These are phyloP conservation scores for Triticum turgidum DNA, from an alignment of 176 grass and related monocot genomes.

Conservation along the genomic window DNA sequence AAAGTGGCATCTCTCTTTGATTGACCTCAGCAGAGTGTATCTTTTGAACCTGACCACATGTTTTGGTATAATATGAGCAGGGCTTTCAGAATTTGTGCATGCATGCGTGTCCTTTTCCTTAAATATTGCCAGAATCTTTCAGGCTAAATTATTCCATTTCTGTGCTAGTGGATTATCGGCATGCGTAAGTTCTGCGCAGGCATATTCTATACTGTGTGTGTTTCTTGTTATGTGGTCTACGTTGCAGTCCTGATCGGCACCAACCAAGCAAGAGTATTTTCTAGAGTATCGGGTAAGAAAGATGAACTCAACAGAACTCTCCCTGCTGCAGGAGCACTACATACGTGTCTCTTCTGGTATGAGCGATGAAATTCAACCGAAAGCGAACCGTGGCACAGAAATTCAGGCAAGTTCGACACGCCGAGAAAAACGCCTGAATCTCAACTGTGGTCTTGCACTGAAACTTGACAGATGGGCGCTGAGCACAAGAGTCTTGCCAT, in stretches of 20 bases:
- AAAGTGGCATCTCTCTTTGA: slow-evolving; percentile 38
- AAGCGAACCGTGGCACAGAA: background rate
- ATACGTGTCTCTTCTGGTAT: background rate
- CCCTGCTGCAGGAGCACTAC: background rate
- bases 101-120: slow-evolving; percentile 25
- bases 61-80: slow-evolving; percentile 36
- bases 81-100: slow-evolving; percentile 35
- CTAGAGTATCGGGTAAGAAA: too few relatives aligned
- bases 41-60: slow-evolving; percentile 33
- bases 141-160: slow-evolving; percentile 28
- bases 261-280: background rate
- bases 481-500: background rate
- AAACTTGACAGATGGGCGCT: background rate
- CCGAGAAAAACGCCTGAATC: background rate
- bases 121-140: slow-evolving; percentile 28
- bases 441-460: background rate
- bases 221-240: slow-evolving; percentile 17
- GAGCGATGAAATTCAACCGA: background rate
- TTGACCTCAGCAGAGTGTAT: slow-evolving; percentile 11
- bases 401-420: background rate
- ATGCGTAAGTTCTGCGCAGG: slow-evolving; percentile 19
- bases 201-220: slow-evolving; percentile 23
- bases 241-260: background rate
- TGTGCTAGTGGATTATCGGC: slow-evolving; percentile 32
- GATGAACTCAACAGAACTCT: background rate